Base-by-base conservation (phyloP, 2,329 filamentous ascomycete genomes). In the Cytospora leucostoma region DNA sequence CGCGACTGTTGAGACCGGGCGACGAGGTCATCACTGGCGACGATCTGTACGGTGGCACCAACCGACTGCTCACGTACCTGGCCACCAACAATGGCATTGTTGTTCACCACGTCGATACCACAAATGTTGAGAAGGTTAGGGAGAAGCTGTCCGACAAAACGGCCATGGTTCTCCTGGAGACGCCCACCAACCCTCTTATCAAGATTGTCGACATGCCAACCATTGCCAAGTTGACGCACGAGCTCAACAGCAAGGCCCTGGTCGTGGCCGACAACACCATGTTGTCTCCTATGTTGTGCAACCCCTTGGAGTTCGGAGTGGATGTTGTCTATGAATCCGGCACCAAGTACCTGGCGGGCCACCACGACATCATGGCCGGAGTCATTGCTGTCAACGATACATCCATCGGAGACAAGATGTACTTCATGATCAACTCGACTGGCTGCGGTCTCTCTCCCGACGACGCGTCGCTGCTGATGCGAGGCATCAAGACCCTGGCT, bases 281-380 rank as follows among this genome's bases (percentile, higher is more conserved):
- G 95, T 88, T 99, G 68, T 97, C 93, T 2, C 95, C 95, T 12
- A 89, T 97, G 81, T 87, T 99, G 8, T 89, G 89, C 72, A 98
- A 97, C 78, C 95, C 95, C 7, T 86, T 99, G 19, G 94, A 98
- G 66, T 84, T 98, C 34, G 95, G 96, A 63, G 93, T 94, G 17
- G 95, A 99, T 72, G 90, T 99, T 69, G 92, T 96, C 62, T 99
- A 99, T 77, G 95, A 99, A 79, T 96, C 91, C 33, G 95, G 95
- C 62, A 99, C 95, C 32, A 99, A 99, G 77, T 99, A 99, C 73
- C 84, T 99, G 7, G 98, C 93, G 1, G 95, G 95, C 37, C 95
- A 99, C 76, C 95, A 99, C 81, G 96, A 99, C 74, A 90, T 99
- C 73, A 99, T 99, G 95, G 95, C 95, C 11, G 95, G 96, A 67